Base-by-base conservation (phyloP, 352 stramenopile species). In the Blastocystis sp. region DNA sequence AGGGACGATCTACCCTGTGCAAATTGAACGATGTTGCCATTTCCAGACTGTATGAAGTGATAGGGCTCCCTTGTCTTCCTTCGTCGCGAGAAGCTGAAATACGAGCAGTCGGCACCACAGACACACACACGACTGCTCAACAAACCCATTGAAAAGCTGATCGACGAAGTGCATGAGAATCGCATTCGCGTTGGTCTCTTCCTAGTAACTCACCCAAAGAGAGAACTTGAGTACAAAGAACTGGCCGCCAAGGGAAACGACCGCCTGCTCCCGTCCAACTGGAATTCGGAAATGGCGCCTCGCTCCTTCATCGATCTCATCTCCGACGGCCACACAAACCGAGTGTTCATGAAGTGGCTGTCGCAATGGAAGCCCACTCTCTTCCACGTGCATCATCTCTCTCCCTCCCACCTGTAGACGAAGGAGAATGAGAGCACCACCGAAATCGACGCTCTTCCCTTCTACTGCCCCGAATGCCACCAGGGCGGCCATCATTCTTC, bases 11-110 rank as follows among this genome's bases (percentile, higher is more conserved):
- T 53, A 48, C 66, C 3, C 11, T 67, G 10, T 84, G 74, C 41
- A 66, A 84, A 67, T 84, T 84, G 45, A 23, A 17, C 11, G 56
- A 84, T 67, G 74, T 69, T 34, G 10, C 4, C 5, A 34, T 67
- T 52, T n/a, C 14, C 2, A 17, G 23, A 28, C 19, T 7, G n/a
- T 38, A 14, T 41, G 34, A 34, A 62, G 28, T 9, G 17, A n/a
- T 84, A 84, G 74, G 74, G 56, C 19, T 84, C 74, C 21, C 34
- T 84, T 53, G 74, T 84, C 7, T 84, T 84, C 66, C 40, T 84
- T 28, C 65, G 66, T 17, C 60, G 74, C 9, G 21, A 34, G 11
- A 81, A 65, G 53, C 17, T 41, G 71, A 81, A 40, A 23, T 28
- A 34, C 21, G 41, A 59, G 34, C 40, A 38, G 19, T 2, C 9